Conservation (phyloP, 2,329 filamentous ascomycete genomes). For the Phyllosticta citrichinensis region DNA sequence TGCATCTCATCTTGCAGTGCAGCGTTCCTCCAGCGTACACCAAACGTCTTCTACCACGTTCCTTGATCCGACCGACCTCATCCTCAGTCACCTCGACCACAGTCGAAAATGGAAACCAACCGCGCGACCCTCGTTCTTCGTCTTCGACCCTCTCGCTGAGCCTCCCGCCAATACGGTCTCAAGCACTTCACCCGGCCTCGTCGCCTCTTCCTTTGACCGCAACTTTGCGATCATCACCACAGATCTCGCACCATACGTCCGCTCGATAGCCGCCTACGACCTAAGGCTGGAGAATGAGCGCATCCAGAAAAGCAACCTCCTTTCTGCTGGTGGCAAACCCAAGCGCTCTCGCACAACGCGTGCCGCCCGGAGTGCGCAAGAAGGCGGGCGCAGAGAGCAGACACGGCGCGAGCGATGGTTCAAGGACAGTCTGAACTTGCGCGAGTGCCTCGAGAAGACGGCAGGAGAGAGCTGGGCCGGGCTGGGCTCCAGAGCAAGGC, state of each 20-base stretch:
- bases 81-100: conserved; percentile 20
- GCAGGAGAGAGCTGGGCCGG: conserved; percentile 33
- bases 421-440: conserved; percentile 47
- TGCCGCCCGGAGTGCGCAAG: conserved; percentile 64
- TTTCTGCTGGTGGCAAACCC: conserved; percentile 46
- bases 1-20: conserved; percentile 19
- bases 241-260: conserved; percentile 85
- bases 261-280: conserved; percentile 72
- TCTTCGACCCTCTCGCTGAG: conserved; percentile 44
- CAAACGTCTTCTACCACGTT: neutral
- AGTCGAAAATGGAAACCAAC: conserved; percentile 16
- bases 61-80: conserved; percentile 14
- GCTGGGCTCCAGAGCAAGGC: conserved; percentile 13
- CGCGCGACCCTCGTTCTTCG: conserved; percentile 32
- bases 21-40: neutral
- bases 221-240: conserved; percentile 54
- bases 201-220: conserved; percentile 68
- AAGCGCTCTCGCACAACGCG: conserved; percentile 63
- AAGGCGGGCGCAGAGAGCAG: conserved; percentile 58
- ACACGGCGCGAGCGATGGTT: conserved; percentile 69
- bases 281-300: conserved; percentile 59
- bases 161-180: conserved; percentile 20
- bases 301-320: conserved; percentile 49
- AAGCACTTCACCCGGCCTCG: conserved; percentile 37
- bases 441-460: conserved; percentile 53